Base-by-base conservation (phyloP, 2,329 filamentous ascomycete species). In the Fusarium circinatum region DNA sequence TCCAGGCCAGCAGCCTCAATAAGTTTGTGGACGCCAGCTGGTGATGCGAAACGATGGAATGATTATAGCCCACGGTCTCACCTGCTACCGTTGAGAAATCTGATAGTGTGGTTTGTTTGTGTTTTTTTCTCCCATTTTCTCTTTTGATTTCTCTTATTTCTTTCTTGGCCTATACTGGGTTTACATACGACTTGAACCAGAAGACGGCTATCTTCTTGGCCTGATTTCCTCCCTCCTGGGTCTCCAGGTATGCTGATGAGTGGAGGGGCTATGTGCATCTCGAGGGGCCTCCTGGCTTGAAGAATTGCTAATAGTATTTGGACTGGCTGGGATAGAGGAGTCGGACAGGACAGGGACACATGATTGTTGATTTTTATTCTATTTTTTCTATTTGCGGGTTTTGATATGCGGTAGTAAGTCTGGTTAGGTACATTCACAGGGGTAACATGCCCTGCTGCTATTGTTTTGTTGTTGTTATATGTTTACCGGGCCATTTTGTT, bases 1-100 rank as follows among this genome's bases (percentile, higher is more conserved):
- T 14, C 85, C 85, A 64, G 85, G 86, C 70, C 86, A 85, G 70
- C 87, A 89, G 70, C 82, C 80, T n/a, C 81, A 83, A 75, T 82
- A 60, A 65, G 48, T 42, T n/a, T 39, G 36, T 28, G 42, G 51
- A 55, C 32, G 55, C 38, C 39, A 39, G 47, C 49, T 49, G 67
- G 55, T 63, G 63, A 74, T 52, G 68, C 66, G 76, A 74, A 54
- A 78, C 56, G 73, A 78, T 51, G 54, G 71, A 62, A 78, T 70
- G 76, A 78, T 61, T 61, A 60, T 68, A 55, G 59, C 45, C 32
- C 57, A 72, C 63, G 66, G 70, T 54, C 68, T 48, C 47, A 68
- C 20, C 57, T 71, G 24, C 51, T 62, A 65, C 69, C 56, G 57
- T 69, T 60, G 30, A 32, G 68, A 72, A 65, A 62, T 39, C 44